Percentiles rank a stretch among this genome's conserved stretches.
These are phyloP conservation scores for Colletotrichum sp. DNA, from an alignment of 2,329 filamentous ascomycete genomes.

Conservation along the genomic window DNA sequence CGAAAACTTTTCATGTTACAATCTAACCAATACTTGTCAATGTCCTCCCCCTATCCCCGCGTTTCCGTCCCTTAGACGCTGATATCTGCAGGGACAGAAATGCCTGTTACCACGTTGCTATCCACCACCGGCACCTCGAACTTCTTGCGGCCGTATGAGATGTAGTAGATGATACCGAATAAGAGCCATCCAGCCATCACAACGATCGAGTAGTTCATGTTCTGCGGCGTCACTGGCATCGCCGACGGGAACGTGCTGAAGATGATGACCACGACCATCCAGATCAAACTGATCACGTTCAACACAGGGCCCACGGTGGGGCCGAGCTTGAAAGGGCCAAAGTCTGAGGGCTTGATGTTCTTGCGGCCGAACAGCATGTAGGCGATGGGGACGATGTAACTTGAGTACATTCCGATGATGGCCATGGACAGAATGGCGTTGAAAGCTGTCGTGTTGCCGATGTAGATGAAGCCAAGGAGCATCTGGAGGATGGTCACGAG, in stretches of 20 bases:
- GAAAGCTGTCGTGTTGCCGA: constrained; percentile 46
- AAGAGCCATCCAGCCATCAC: constrained; percentile 45
- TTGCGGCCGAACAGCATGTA: constrained; percentile 41
- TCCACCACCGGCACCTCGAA: constrained; percentile 27
- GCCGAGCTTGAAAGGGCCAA: constrained; percentile 35
- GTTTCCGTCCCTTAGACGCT: neutral
- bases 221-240: constrained; percentile 43
- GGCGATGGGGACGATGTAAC: constrained; percentile 44
- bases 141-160: constrained; percentile 25
- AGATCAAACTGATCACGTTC: constrained; percentile 47
- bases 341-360: constrained; percentile 18
- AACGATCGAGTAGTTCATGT: constrained; percentile 53
- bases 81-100: neutral
- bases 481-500: constrained; percentile 30
- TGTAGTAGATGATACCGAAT: constrained; percentile 39
- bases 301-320: constrained; percentile 32
- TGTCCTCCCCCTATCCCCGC: neutral
- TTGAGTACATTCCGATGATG: constrained; percentile 47
- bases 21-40: neutral
- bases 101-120: constrained; percentile 6
- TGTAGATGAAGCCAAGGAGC: constrained; percentile 41
- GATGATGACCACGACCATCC: constrained; percentile 47
- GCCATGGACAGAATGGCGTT: constrained; percentile 46
- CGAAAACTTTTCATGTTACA: neutral
- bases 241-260: constrained; percentile 50